Evolutionary conservation across 2,329 filamentous ascomycete genomes (phyloP), one percentile per base, ranked within the genome.

Genomic region (Ophiocordyceps camponoti-saundersi): DNA sequence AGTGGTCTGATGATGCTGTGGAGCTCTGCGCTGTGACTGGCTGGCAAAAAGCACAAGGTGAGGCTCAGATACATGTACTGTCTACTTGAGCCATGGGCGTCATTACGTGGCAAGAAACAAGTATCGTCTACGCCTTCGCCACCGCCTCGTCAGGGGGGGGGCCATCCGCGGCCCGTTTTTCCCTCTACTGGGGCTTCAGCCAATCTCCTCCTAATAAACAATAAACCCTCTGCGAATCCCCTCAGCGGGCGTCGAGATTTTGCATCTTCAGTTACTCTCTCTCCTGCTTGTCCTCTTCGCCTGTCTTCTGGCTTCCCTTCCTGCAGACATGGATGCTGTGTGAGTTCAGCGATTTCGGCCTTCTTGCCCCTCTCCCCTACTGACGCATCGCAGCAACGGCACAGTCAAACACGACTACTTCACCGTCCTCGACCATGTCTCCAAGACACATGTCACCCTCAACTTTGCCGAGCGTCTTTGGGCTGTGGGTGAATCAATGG

Each of bases 381-480:
- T 42, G 40, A 42, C 40, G 40, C 12, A 48, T 51, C 30, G 41
- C 30, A 74, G 72, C 49, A 77, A 76, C 61, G 64, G 71, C 55
- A 77, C 73, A 49, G 55, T 61, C 49, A 60, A 69, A 50, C 62
- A 67, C 50, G 67, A 69, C 54, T 78, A 77, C 59, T 65, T 75
- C 40, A 67, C 64, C 54, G 74, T 81, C 52, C 72, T 78, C 57
- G 74, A 80, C 52, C 75, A 80, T 60, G 71, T 82, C 21, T 69
- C 74, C 59, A 79, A 79, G 61, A 74, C 78, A 73, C 92, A 95
- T 75, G 76, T 93, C 48, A 78, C 88, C 55, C 79, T 98, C 59
- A 95, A 87, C 66, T 73, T 86, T 53, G 70, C 80, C 59, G 92
- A 98, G 73, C 81, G 82, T 60, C 72, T 95, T 54, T 98, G 92